A percentile compares a stretch with the other conserved stretches of the same genome.
Conservation (phyloP, 108 stramenopile genomes). For the Licmophora abbreviata region DNA sequence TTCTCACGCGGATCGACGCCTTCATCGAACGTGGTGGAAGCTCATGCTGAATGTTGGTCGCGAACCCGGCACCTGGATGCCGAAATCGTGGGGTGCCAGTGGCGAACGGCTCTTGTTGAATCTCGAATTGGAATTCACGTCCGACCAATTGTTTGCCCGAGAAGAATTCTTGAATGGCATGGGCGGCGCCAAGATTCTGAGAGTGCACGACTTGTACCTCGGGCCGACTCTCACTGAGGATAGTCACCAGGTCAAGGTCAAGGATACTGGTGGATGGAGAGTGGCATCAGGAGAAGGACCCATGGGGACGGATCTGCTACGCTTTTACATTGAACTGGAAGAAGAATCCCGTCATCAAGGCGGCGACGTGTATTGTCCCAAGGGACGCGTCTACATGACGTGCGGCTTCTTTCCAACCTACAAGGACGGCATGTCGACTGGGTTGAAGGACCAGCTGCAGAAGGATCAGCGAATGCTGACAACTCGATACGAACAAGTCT, state of each 20-base stretch:
- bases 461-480: constrained; percentile 30
- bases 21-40: constrained; percentile 60
- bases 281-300: constrained; percentile 56
- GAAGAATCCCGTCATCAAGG: constrained; percentile 36
- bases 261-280: constrained; percentile 55
- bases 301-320: constrained; percentile 47
- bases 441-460: constrained; percentile 24
- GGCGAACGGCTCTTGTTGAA: constrained; percentile 53
- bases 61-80: constrained; percentile 79
- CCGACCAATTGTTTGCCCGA: constrained; percentile 34
- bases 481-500: constrained; percentile 19
- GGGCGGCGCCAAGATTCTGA: constrained; percentile 39
- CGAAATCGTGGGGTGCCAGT: constrained; percentile 56
- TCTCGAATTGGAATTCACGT: constrained; percentile 49
- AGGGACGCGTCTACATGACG: constrained; percentile 60
- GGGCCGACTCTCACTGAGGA: constrained; percentile 50
- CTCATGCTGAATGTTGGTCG: constrained; percentile 57
- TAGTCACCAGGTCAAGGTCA: constrained; percentile 21
- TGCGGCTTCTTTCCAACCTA: constrained; percentile 71
- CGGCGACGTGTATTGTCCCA: constrained; percentile 53
- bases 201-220: constrained; percentile 18
- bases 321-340: constrained; percentile 63
- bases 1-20: too few species aligned
- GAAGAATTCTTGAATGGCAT: constrained; percentile 51
- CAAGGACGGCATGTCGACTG: constrained; percentile 1